Evolutionary conservation across 306 rosid genomes (phyloP), one percentile per base, ranked within the genome.

Genomic region (Pyrus communis): DNA sequence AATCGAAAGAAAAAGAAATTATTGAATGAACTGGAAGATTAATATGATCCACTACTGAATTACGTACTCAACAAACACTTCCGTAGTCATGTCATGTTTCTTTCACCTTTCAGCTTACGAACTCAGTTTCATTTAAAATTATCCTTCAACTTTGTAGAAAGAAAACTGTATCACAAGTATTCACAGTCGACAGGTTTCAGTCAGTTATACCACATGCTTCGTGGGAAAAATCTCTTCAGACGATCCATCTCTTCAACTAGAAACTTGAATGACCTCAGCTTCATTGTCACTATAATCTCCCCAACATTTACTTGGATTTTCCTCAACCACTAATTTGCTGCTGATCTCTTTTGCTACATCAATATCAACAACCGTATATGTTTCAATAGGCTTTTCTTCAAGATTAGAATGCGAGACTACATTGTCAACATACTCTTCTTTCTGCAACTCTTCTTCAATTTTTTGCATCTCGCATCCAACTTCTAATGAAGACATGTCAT

Each of bases 231-330:
- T 74, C 10, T 71, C 81, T 81, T 52, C 77, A 75, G 45, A 9
- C 45, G 12, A 9, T 42, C 45, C 45, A 42, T 42, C 77, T 82
- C 61, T 67, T 85, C 83, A 95, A 82, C 87, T 79, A n/a, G 87
- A 71, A 79, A 85, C 91, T 75, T 88, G 88, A 71, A 86, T 79
- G 60, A 85, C 74, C 68, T 92, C 96, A 38, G 90, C 83, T 88
- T 95, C 99, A 69, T 67, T 84, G 74, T 95, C 97, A 69, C 97
- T 95, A 86, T 88, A 92, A 83, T 92, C 97, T 86, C 97, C 99
- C 97, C 99, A 95, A 74, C 97, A 86, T 80, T 88, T 95, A 82
- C 72, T 70, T 81, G 84, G 66, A 49, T 83, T 87, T 76, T 85
- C 81, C 82, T 86, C 91, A 33, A 77, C 77, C 5, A 64, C 84